Evolutionary conservation across 306 rosid species (phyloP), one percentile per base, ranked within the genome.

Genomic region (Carpinus fangiana): DNA sequence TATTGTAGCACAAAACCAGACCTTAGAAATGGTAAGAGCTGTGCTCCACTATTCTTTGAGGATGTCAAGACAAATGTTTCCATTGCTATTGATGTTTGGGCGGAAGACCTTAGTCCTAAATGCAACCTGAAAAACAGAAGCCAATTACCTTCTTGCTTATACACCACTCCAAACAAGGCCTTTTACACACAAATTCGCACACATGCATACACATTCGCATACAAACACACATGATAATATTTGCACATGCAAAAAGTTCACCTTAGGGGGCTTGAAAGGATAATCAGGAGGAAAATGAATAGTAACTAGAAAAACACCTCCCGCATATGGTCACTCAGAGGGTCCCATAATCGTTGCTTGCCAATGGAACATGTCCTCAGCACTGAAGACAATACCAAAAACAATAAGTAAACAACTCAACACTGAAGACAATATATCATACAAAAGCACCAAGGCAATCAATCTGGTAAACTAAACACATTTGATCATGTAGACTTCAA

Each of bases 261-360:
- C 94, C 94, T 90, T 90, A 11, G 94, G 94, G 28, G 94, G 94
- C 84, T 88, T 90, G 84, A 90, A 90, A 73, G 94, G 94, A 83
- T 90, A 90, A 70, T 90, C 93, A 10, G 55, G 93, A 74, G 93
- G 93, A 26, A 89, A 89, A 76, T 82, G 90, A 60, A 90, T 87
- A 59, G 88, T 87, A 65, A 90, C 91, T 17, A 90, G 88, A 77
- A 90, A 90, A 45, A 90, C 91, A 80, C 93, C 93, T 82, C 93
- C 93, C 28, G 93, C 85, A 47, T 87, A 90, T 13, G 93, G 93
- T 76, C 93, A 88, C 62, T 90, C 91, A 61, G 93, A 74, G 76
- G 91, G 93, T 60, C 93, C 93, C 93, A 90, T 90, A 51, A 89
- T 87, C 31, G 93, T 89, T 1, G 93, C 93, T 85, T 87, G 93